Percentiles rank a stretch among this genome's conserved stretches.
phyloP scores from a whole-genome alignment of 208 protist species.

The Spironucleus salmonicida region DNA sequence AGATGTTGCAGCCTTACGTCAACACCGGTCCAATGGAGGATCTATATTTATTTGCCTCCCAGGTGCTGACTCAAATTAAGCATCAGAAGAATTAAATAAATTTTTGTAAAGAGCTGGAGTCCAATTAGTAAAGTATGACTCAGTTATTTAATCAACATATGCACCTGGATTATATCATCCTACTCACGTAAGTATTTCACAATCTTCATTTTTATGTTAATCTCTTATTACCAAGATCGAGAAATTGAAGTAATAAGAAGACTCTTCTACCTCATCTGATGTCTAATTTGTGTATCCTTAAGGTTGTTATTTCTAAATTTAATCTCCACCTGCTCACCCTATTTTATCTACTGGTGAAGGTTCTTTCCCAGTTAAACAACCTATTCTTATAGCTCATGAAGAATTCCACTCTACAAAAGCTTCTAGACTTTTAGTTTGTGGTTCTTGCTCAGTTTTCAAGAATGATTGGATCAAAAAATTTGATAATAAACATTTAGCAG shows the following conservation, averaged over 20 bases:
- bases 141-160: conserved; percentile 3
- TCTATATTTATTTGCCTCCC: not conserved
- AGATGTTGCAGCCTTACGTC: not conserved
- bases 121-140: not conserved
- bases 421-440: not conserved
- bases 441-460: not conserved
- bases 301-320: conserved; percentile 5
- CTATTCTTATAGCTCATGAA: not conserved
- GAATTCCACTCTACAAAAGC: not conserved
- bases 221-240: conserved; percentile 1
- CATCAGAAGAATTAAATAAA: not conserved
- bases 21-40: not conserved
- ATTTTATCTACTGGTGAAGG: conserved; percentile 14
- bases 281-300: conserved; percentile 3
- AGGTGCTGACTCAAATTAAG: not conserved
- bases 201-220: not conserved
- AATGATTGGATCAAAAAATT: conserved; percentile 1
- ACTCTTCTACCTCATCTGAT: not conserved
- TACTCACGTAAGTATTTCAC: not conserved
- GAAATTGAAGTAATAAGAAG: not conserved
- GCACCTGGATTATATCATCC: conserved; percentile 21
- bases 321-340: not conserved
- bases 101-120: not conserved
- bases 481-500: not conserved
- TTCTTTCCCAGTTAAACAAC: not conserved